Evolutionary conservation across 176 grass and related monocot genomes (phyloP).

Genomic region (Cenchrus purpureus): DNA sequence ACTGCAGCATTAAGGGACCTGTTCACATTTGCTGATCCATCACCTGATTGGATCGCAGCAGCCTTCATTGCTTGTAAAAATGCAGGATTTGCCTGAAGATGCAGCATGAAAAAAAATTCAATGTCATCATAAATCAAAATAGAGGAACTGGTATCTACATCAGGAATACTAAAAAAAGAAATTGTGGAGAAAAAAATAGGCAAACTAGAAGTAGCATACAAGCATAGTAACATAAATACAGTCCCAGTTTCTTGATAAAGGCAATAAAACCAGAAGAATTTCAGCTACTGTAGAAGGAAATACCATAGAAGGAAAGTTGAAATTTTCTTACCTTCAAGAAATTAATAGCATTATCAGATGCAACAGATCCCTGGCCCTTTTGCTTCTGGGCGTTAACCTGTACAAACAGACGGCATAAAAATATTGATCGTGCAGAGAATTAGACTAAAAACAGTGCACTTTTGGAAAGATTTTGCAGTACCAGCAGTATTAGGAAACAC

Average conservation of each 20-base stretch:
- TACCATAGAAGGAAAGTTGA: not conserved
- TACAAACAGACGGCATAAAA: conserved; percentile 6
- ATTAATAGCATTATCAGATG: conserved; percentile 65
- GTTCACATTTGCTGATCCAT: conserved; percentile 46
- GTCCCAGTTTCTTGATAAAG: not conserved
- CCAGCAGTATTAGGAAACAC: too few relatives aligned
- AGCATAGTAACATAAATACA: not conserved
- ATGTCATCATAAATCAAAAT: not conserved
- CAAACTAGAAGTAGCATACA: not conserved
- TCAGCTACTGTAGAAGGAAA: not conserved
- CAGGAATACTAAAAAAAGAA: not conserved
- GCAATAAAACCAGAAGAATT: not conserved
- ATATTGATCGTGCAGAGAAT: not conserved
- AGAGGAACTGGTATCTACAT: not conserved
- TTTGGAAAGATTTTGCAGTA: not conserved
- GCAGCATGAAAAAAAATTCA: conserved; percentile 9
- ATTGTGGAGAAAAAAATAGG: not conserved
- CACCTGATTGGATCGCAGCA: conserved; percentile 61
- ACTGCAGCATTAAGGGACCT: conserved; percentile 61
- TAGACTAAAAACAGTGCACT: not conserved
- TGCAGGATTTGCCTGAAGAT: conserved; percentile 74
- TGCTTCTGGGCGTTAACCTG: conserved; percentile 74
- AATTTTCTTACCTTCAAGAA: conserved; percentile 68
- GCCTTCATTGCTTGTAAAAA: conserved; percentile 80
- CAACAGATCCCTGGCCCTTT: conserved; percentile 57